phyloP scores from a whole-genome alignment of 2,329 filamentous ascomycete species.

The Fusarium metavorans region DNA sequence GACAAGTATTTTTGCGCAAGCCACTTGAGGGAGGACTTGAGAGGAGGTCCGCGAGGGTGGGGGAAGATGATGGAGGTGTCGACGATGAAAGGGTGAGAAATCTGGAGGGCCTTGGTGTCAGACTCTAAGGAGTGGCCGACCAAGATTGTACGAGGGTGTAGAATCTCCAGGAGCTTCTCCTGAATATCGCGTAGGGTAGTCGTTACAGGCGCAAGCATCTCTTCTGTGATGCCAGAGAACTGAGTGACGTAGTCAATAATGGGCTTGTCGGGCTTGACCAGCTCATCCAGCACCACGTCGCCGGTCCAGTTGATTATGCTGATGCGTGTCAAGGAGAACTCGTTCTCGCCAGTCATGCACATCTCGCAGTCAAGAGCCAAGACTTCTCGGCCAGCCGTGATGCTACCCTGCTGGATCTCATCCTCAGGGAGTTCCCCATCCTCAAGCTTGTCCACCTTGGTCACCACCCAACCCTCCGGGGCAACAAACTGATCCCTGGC shows the following conservation, averaged over 20 bases:
- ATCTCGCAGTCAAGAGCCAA: conserved; percentile 96
- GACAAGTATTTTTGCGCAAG: conserved; percentile 86
- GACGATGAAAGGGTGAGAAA: conserved; percentile 92
- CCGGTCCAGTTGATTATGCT: conserved; percentile 91
- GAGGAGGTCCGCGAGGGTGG: conserved; percentile 87
- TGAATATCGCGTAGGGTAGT: conserved; percentile 90
- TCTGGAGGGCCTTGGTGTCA: conserved; percentile 83
- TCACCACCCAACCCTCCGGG: conserved; percentile 86
- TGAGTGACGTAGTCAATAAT: conserved; percentile 93
- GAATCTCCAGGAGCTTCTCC: conserved; percentile 75
- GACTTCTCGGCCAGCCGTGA: conserved; percentile 84
- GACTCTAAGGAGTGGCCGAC: conserved; percentile 86
- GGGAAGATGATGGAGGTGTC: conserved; percentile 93
- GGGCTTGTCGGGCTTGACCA: conserved; percentile 90
- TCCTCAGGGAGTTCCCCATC: conserved; percentile 76
- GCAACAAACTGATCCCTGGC: conserved; percentile 64
- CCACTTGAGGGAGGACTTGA: conserved; percentile 93
- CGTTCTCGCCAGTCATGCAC: conserved; percentile 86
- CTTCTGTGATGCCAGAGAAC: conserved; percentile 91
- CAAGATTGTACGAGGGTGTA: conserved; percentile 80
- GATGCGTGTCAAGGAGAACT: conserved; percentile 88
- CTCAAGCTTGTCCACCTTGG: conserved; percentile 72
- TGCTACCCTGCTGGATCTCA: conserved; percentile 82
- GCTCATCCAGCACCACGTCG: conserved; percentile 83
- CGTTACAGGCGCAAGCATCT: conserved; percentile 84